Conservation (phyloP, 2,329 filamentous ascomycete genomes). For the Diplodia corticola region DNA sequence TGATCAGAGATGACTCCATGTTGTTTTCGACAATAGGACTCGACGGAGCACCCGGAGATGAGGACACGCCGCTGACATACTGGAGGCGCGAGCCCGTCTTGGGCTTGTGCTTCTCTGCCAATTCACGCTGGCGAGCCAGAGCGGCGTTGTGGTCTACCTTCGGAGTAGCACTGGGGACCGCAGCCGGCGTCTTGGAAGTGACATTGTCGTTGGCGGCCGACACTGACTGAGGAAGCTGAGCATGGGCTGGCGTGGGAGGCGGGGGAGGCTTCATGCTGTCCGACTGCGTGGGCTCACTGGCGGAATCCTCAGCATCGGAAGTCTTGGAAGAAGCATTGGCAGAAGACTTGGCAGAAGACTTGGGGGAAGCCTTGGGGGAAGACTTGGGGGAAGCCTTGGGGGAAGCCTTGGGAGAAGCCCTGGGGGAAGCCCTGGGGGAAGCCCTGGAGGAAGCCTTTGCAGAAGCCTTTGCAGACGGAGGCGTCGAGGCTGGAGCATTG, state of each 20-base stretch:
- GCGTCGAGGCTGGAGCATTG: neutral
- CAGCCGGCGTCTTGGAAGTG: neutral
- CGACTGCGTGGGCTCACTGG: constrained; percentile 29
- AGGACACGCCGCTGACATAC: constrained; percentile 1
- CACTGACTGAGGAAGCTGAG: constrained; percentile 29
- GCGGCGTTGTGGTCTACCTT: neutral
- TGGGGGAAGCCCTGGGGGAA: too few species aligned
- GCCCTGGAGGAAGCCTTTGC: too few species aligned
- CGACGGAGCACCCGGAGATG: neutral
- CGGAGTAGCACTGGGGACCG: neutral
- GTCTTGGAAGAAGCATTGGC: neutral
- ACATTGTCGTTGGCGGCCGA: neutral
- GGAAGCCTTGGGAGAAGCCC: neutral
- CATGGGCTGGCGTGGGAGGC: constrained; percentile 38
- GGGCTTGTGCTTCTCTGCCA: constrained; percentile 21
- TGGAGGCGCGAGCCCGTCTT: constrained; percentile 3
- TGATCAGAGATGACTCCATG: constrained; percentile 5
- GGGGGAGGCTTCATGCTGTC: constrained; percentile 35
- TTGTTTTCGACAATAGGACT: neutral
- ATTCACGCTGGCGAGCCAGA: constrained; percentile 11
- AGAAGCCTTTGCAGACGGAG: neutral
- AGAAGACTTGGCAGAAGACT: too few species aligned
- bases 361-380: neutral
- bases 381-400: too few species aligned
- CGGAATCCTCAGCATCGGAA: neutral